Evolutionary conservation across 1,284 basidiomycete genomes (phyloP).

Genomic region (Trichosporon coremiiforme): DNA sequence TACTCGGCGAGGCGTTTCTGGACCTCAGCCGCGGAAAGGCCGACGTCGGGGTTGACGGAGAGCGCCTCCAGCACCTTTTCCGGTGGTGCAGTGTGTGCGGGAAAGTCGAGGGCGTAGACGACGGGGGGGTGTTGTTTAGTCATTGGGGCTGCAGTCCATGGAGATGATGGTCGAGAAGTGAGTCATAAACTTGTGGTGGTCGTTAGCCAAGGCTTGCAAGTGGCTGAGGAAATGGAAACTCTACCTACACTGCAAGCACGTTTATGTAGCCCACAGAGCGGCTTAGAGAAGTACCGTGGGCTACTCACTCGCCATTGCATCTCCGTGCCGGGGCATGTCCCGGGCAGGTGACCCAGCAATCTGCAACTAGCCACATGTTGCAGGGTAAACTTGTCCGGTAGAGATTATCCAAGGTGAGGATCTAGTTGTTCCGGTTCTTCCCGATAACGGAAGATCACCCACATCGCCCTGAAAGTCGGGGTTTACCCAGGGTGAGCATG

Average conservation of each 20-base stretch:
- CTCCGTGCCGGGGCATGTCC: too few relatives aligned
- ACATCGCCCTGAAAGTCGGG: not conserved
- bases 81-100: conserved; percentile 46
- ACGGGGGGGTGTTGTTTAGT: not conserved
- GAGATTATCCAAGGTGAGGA: not conserved
- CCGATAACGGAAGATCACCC: not conserved
- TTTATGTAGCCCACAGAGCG: too few relatives aligned
- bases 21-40: conserved; percentile 43
- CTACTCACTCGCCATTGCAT: too few relatives aligned
- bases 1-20: conserved; percentile 40
- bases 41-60: conserved; percentile 38
- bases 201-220: not conserved
- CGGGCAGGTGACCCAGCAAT: not conserved
- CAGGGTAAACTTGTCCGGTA: not conserved
- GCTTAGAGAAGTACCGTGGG: too few relatives aligned
- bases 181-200: not conserved
- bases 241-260: too few relatives aligned
- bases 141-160: conserved; percentile 10
- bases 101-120: conserved; percentile 1
- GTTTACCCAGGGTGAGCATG: not conserved
- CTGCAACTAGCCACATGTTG: not conserved
- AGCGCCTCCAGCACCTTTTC: conserved; percentile 48
- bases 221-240: not conserved
- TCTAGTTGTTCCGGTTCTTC: not conserved
- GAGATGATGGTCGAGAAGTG: conserved; percentile 17